phyloP scores from a whole-genome alignment of 129 eudicot species.

The Centrapalus pauciflorus region DNA sequence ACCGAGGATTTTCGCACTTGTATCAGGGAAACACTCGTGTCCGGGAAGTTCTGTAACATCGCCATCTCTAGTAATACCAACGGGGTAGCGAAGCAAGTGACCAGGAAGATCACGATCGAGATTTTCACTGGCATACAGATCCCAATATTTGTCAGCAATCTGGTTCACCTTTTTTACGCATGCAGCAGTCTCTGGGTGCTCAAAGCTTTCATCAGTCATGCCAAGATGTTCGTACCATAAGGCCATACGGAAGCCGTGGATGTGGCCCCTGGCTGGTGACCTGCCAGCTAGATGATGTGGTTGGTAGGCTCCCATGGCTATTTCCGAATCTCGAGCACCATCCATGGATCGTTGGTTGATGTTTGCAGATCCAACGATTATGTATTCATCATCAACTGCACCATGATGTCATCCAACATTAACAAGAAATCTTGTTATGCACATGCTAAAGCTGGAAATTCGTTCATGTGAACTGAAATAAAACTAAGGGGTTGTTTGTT shows the following conservation, averaged over 20 bases:
- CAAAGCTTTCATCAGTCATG: constrained; percentile 55
- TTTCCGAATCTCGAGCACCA: constrained; percentile 71
- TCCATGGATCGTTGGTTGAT: constrained; percentile 88
- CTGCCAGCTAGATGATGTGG: constrained; percentile 45
- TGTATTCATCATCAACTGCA: constrained; percentile 82
- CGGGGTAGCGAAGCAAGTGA: constrained; percentile 69
- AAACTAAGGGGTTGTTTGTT: too few relatives aligned
- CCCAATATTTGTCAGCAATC: constrained; percentile 75
- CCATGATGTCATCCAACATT: too few relatives aligned
- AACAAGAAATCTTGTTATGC: too few relatives aligned
- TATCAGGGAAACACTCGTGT: constrained; percentile 63
- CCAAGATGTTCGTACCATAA: constrained; percentile 89
- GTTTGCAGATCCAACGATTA: constrained; percentile 78
- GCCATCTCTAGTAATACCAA: constrained; percentile 52
- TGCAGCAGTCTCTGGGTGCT: constrained; percentile 48
- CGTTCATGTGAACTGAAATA: too few relatives aligned
- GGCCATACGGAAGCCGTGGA: constrained; percentile 79
- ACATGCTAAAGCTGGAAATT: too few relatives aligned
- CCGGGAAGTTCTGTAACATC: constrained; percentile 52
- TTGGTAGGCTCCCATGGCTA: constrained; percentile 88
- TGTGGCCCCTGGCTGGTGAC: constrained; percentile 62
- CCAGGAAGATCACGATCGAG: constrained; percentile 70
- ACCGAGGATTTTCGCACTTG: constrained; percentile 66
- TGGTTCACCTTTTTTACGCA: constrained; percentile 57
- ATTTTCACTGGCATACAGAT: constrained; percentile 47